These are phyloP conservation scores for Puccinia coronata DNA, from an alignment of 1,284 basidiomycete species.

Conservation along the genomic window DNA sequence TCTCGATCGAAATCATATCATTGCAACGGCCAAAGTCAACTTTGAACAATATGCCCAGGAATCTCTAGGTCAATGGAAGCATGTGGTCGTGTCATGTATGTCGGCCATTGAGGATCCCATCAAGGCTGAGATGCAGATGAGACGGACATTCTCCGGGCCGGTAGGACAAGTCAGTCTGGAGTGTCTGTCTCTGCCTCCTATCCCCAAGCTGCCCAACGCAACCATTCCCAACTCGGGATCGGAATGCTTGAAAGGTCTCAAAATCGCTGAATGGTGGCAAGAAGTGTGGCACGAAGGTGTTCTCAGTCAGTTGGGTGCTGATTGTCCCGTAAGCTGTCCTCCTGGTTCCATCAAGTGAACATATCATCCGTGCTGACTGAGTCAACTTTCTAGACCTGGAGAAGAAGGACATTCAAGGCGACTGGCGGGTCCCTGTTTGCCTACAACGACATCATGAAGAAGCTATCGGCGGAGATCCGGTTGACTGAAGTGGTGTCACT, in stretches of 20 bases:
- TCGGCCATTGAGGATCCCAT: slow-evolving; percentile 36
- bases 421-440: slow-evolving; percentile 47
- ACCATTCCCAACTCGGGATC: slow-evolving; percentile 41
- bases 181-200: slow-evolving; percentile 37
- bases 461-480: slow-evolving; percentile 45
- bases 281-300: slow-evolving; percentile 49
- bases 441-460: slow-evolving; percentile 49
- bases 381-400: slow-evolving; percentile 38
- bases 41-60: slow-evolving; percentile 49
- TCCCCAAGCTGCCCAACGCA: slow-evolving; percentile 44
- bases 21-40: slow-evolving; percentile 40
- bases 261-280: slow-evolving; percentile 49
- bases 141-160: slow-evolving; percentile 17
- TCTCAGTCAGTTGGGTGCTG: slow-evolving; percentile 49
- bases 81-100: slow-evolving; percentile 36
- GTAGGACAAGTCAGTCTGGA: slow-evolving; percentile 44
- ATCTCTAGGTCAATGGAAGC: slow-evolving; percentile 35
- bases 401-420: slow-evolving; percentile 45
- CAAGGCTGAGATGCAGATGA: slow-evolving; percentile 32
- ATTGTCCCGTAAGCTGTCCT: slow-evolving; percentile 38
- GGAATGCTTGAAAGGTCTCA: slow-evolving; percentile 47
- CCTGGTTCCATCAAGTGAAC: background rate
- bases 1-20: slow-evolving; percentile 32
- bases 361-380: background rate
- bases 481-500: slow-evolving; percentile 34